These are phyloP conservation scores for Linnemannia hyalina DNA, from an alignment of 192 early-diverging fungal species.

Conservation along the genomic window DNA sequence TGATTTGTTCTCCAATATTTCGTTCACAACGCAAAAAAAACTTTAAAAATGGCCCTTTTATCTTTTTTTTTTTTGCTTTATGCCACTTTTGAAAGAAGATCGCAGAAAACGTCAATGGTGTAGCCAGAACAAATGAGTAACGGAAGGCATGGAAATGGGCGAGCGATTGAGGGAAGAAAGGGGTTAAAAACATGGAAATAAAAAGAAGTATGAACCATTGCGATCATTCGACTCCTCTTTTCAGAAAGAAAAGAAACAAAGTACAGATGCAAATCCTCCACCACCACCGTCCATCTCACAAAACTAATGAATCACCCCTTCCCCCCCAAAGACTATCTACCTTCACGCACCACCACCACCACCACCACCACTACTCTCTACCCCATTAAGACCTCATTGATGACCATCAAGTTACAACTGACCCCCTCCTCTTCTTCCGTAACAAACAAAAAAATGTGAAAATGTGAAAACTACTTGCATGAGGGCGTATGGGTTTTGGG, in stretches of 20 bases:
- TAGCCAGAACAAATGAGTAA: not conserved
- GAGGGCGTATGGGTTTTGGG: constrained; percentile 75
- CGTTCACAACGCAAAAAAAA: not conserved
- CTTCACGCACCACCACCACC: not conserved
- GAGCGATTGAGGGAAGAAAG: not conserved
- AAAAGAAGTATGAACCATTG: not conserved
- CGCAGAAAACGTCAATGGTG: not conserved
- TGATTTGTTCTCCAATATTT: constrained; percentile 51
- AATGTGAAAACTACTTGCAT: constrained; percentile 54
- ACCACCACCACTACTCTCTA: not conserved
- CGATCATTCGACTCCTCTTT: not conserved
- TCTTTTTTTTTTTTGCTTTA: not conserved
- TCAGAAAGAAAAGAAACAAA: not conserved
- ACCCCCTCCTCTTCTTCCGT: not conserved
- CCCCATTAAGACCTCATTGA: not conserved
- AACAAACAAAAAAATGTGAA: constrained; percentile 1
- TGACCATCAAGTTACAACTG: not conserved
- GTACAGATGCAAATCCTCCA: not conserved
- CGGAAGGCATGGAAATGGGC: not conserved
- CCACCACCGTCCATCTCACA: not conserved
- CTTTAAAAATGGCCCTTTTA: constrained; percentile 7
- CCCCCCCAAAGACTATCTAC: not conserved
- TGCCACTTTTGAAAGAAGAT: not conserved
- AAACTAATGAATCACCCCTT: not conserved
- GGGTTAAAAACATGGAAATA: not conserved